phyloP scores from a whole-genome alignment of 1,139 yeast species.

The Arxiozyma heterogenica region DNA sequence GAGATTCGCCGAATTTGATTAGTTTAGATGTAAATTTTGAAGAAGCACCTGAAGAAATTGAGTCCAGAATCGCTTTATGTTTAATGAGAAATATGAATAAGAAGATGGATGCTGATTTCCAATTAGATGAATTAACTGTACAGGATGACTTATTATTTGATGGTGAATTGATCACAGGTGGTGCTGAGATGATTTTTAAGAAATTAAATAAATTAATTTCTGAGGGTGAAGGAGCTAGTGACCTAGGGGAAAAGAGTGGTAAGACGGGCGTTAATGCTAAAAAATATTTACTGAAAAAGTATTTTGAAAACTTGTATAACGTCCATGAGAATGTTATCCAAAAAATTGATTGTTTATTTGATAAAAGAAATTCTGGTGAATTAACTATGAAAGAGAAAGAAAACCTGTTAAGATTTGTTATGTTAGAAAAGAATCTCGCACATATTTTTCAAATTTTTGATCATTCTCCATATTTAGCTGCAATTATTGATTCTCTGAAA shows the following conservation, averaged over 20 bases:
- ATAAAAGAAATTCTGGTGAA: slow-evolving; percentile 47
- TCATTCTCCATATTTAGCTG: slow-evolving; percentile 18
- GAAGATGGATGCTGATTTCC: slow-evolving; percentile 39
- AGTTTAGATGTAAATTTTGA: slow-evolving; percentile 69
- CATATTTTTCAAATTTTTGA: slow-evolving; percentile 53
- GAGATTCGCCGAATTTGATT: slow-evolving; percentile 53
- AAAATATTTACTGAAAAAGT: slow-evolving; percentile 35
- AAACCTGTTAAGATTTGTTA: slow-evolving; percentile 51
- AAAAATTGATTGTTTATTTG: slow-evolving; percentile 54
- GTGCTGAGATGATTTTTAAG: slow-evolving; percentile 52
- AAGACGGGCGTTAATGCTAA: slow-evolving; percentile 31
- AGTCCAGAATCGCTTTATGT: slow-evolving; percentile 71
- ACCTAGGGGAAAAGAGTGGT: slow-evolving; percentile 13
- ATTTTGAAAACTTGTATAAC: slow-evolving; percentile 44
- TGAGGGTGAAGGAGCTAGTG: not conserved
- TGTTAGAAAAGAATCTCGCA: slow-evolving; percentile 56
- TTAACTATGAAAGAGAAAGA: slow-evolving; percentile 62
- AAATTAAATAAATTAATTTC: slow-evolving; percentile 39
- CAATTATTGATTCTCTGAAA: slow-evolving; percentile 11
- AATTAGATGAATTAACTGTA: slow-evolving; percentile 27
- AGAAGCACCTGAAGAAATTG: slow-evolving; percentile 56
- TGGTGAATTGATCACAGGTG: slow-evolving; percentile 50
- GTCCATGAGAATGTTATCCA: slow-evolving; percentile 50
- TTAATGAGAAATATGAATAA: slow-evolving; percentile 77
- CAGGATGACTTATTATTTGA: slow-evolving; percentile 46